Evolutionary conservation across 2,329 filamentous ascomycete genomes (phyloP), one percentile per base, ranked within the genome.

Genomic region (Hymenoscyphus fructigenus): DNA sequence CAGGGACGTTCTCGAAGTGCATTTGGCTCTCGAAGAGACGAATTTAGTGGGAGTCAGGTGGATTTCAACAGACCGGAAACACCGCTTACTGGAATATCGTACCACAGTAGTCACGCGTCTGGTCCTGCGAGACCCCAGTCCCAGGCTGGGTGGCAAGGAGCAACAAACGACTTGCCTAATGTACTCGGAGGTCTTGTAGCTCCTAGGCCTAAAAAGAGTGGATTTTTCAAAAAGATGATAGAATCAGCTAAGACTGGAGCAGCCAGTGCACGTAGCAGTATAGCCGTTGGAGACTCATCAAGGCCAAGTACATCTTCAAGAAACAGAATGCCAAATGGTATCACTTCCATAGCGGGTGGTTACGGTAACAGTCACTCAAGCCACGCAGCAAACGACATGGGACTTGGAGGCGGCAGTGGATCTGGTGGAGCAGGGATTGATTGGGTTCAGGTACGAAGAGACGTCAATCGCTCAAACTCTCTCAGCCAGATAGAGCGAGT

Each of bases 371-470:
- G 74, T 62, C 80, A 81, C 26, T 60, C 44, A 29, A 61, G 61
- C 57, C 85, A 87, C 67, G 79, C 84, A 4, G 84, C 87, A 15
- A 84, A 85, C 63, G 92, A 96, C 20, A 90, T 90, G 84, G 92
- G 90, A 1, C 77, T 90, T 6, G 84, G 81, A 44, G 76, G 79
- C 71, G 47, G 20, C 14, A 26, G 20, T 26, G 47, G 47, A 26
- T 53, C 47, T 23, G 20, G 20, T 26, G 81, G 78, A 29, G 60
- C 15, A n/a, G 80, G 82, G 1, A 84, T 91, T 15, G 94, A 98
- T 76, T 99, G 95, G 93, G 93, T 99, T n/a, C 93, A 98, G 76
- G 93, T 98, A 26, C 90, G 95, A 41, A 88, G 95, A 57, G 96
- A 99, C 77, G 90, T 99, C 57, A 98, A 99, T 77, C 87, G 95